Conservation (phyloP, 352 stramenopile genomes). For the Labyrinthula sp. region DNA sequence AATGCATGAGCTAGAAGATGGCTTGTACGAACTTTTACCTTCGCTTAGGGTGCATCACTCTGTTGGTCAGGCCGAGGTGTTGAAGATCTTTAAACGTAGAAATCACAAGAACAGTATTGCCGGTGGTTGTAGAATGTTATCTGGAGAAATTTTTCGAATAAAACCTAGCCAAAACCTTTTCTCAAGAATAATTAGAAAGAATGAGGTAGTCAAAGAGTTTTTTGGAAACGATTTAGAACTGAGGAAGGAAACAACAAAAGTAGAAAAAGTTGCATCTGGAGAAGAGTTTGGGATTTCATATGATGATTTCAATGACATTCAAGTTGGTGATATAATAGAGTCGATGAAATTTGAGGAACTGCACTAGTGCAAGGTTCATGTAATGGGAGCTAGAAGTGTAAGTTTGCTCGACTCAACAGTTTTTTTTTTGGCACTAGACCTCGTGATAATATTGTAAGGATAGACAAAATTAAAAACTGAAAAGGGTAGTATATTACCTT, state of each 20-base stretch:
- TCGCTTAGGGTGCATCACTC: slow-evolving; percentile 45
- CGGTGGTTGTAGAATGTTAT: slow-evolving; percentile 77
- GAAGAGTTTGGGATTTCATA: slow-evolving; percentile 81
- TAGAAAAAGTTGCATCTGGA: slow-evolving; percentile 64
- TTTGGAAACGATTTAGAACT: slow-evolving; percentile 34
- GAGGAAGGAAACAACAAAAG: slow-evolving; percentile 68
- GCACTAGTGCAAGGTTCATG: too few species aligned
- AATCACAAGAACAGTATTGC: slow-evolving; percentile 65
- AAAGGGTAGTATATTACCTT: too few species aligned
- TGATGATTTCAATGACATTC: slow-evolving; percentile 21
- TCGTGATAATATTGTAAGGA: too few species aligned
- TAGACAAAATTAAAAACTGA: too few species aligned
- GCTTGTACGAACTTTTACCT: slow-evolving; percentile 46
- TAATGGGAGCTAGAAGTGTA: too few species aligned
- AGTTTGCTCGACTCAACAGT: too few species aligned
- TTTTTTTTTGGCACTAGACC: too few species aligned
- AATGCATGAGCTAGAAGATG: slow-evolving; percentile 57
- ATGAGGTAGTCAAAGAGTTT: slow-evolving; percentile 38
- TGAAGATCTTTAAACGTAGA: slow-evolving; percentile 52
- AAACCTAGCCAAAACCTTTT: too few species aligned
- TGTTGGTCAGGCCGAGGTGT: slow-evolving; percentile 48
- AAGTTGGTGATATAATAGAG: slow-evolving; percentile 26
- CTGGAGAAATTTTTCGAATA: slow-evolving; percentile 63
- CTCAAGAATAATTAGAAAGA: too few species aligned
- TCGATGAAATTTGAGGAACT: too few species aligned